phyloP scores from a whole-genome alignment of 495 filamentous ascomycete genomes.

The Hypoxylon intermedium region DNA sequence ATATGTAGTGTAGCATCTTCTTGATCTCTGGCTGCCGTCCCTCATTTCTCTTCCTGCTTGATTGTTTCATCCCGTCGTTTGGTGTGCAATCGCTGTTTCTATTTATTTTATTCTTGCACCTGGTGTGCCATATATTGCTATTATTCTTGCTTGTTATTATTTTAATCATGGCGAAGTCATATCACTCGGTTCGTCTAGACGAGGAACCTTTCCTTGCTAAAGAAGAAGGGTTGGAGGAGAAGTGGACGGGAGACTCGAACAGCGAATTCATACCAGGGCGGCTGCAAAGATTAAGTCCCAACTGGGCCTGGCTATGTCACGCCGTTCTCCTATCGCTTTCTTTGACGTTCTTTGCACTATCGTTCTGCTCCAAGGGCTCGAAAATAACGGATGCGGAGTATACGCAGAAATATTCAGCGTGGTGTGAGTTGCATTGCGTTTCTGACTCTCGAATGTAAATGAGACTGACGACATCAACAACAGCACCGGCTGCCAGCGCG shows the following conservation, averaged over 20 bases:
- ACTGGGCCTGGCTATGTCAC: constrained; percentile 56
- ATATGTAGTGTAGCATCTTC: constrained; percentile 9
- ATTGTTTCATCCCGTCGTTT: constrained; percentile 6
- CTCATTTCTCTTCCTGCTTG: constrained; percentile 17
- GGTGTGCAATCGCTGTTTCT: constrained; percentile 7
- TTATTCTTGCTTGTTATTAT: constrained; percentile 28
- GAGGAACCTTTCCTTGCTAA: constrained; percentile 48
- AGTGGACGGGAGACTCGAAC: constrained; percentile 19
- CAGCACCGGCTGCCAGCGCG: constrained; percentile 54
- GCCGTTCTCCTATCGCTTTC: constrained; percentile 52
- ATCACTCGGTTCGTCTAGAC: constrained; percentile 46
- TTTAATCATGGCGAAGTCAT: constrained; percentile 42
- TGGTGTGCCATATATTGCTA: constrained; percentile 46
- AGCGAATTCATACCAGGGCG: constrained; percentile 11
- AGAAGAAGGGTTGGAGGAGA: constrained; percentile 37
- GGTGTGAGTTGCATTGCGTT: constrained; percentile 37
- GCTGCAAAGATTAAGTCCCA: constrained; percentile 28
- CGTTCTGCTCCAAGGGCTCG: constrained; percentile 46
- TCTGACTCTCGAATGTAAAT: not conserved
- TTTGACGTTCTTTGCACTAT: constrained; percentile 50
- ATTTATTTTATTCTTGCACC: constrained; percentile 49
- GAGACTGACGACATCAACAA: constrained; percentile 37
- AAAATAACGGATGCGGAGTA: constrained; percentile 37
- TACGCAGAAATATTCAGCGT: constrained; percentile 41
- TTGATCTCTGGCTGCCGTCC: constrained; percentile 3